These are phyloP conservation scores for Candida andamanensis DNA, from an alignment of 805 yeast genomes.

Conservation along the genomic window DNA sequence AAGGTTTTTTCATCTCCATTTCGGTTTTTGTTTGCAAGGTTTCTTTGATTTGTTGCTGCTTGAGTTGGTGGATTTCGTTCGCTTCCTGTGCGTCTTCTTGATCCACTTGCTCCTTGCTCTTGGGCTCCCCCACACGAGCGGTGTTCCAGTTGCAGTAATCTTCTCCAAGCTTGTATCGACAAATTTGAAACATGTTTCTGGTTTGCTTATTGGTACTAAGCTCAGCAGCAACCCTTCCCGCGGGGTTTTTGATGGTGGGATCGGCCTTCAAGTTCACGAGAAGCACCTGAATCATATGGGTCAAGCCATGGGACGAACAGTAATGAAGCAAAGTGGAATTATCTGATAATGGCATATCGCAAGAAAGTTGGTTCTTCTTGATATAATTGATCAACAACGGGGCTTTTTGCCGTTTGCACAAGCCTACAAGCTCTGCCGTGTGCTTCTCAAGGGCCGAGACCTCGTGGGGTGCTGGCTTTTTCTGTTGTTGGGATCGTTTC, in stretches of 20 bases:
- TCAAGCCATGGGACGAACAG: conserved; percentile 63
- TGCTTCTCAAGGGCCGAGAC: conserved; percentile 39
- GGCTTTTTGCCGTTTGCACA: conserved; percentile 69
- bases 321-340: conserved; percentile 77
- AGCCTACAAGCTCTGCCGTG: conserved; percentile 52
- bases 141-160: conserved; percentile 60
- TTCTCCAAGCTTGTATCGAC: conserved; percentile 68
- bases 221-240: conserved; percentile 68
- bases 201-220: conserved; percentile 45
- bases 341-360: conserved; percentile 46
- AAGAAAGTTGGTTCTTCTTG: conserved; percentile 49
- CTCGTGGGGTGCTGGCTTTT: conserved; percentile 6
- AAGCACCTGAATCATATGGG: conserved; percentile 62
- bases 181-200: conserved; percentile 58
- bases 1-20: conserved; percentile 31
- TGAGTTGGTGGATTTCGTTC: conserved; percentile 32
- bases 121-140: conserved; percentile 59
- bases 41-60: conserved; percentile 37
- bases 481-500: conserved; percentile 11
- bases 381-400: conserved; percentile 66
- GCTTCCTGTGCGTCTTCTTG: conserved; percentile 31
- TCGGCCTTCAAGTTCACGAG: conserved; percentile 63
- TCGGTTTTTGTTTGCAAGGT: conserved; percentile 42
- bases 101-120: conserved; percentile 55
- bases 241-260: conserved; percentile 51